A percentile compares a stretch with the other conserved stretches of the same genome.
Conservation (phyloP, 2,329 filamentous ascomycete genomes). For the Pezicula radicicola region DNA sequence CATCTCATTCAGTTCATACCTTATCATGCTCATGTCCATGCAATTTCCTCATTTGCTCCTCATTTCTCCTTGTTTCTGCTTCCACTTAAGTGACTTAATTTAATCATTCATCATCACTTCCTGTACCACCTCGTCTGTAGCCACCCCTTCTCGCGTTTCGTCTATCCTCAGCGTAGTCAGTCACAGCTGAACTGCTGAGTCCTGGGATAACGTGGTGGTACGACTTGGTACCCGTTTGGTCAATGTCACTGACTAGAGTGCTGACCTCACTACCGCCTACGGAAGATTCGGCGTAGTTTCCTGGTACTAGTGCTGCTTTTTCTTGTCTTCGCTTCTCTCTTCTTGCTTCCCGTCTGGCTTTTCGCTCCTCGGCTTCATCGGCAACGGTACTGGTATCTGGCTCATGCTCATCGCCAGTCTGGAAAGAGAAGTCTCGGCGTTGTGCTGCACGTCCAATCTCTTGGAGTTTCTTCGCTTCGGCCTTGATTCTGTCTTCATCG, state of each 20-base stretch:
- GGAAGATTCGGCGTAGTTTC: constrained; percentile 13
- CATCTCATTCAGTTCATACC: no score
- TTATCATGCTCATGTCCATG: no score
- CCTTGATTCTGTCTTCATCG: constrained; percentile 45
- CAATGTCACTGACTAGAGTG: constrained; percentile 14
- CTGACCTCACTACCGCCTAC: constrained; percentile 14
- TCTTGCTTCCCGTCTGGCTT: constrained; percentile 7
- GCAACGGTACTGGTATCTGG: constrained; percentile 10
- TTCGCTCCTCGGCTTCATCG: constrained; percentile 7
- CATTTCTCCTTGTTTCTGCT: no score
- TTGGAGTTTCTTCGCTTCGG: constrained; percentile 53
- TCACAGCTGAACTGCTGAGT: constrained; percentile 17
- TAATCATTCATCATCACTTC: neutral
- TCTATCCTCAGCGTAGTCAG: constrained; percentile 27
- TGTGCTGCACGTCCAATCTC: constrained; percentile 45
- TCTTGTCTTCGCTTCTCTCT: constrained; percentile 9
- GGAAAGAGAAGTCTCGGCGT: constrained; percentile 29
- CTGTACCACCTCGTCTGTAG: constrained; percentile 14
- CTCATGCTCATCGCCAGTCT: constrained; percentile 22
- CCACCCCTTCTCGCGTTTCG: constrained; percentile 23
- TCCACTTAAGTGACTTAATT: no score
- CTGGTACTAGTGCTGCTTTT: constrained; percentile 13
- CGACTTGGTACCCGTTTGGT: constrained; percentile 25
- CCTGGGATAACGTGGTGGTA: constrained; percentile 31
- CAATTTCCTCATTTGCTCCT: no score